Conservation (phyloP, 495 filamentous ascomycete genomes). For the Mytilinidion resinicola region DNA sequence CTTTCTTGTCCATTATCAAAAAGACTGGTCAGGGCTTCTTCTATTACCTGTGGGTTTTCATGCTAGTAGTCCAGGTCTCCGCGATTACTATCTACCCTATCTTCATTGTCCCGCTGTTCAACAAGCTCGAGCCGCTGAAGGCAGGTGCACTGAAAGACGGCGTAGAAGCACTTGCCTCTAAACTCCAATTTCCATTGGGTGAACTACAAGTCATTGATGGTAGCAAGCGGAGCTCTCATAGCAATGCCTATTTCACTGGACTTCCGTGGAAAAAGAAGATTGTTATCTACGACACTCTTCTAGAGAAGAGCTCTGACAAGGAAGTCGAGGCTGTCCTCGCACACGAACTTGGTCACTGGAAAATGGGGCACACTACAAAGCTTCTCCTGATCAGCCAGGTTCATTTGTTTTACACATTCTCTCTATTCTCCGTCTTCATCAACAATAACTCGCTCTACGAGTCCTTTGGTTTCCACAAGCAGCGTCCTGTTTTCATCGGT, state of each 20-base stretch:
- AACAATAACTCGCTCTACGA: conserved; percentile 86
- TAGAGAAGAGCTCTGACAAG: conserved; percentile 84
- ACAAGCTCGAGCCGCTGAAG: conserved; percentile 90
- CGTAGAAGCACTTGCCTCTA: conserved; percentile 77
- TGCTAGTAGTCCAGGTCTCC: conserved; percentile 78
- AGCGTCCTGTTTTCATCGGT: conserved; percentile 89
- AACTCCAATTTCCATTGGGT: conserved; percentile 80
- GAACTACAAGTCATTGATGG: conserved; percentile 95
- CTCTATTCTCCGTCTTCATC: conserved; percentile 93
- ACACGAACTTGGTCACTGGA: conserved; percentile 97
- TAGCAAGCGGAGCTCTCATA: conserved; percentile 93
- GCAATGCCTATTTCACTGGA: conserved; percentile 97
- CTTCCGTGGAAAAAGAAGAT: conserved; percentile 99
- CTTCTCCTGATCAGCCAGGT: conserved; percentile 72
- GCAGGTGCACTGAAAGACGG: conserved; percentile 79
- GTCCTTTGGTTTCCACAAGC: conserved; percentile 80
- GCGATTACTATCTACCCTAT: conserved; percentile 96
- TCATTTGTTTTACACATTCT: conserved; percentile 94
- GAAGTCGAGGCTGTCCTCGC: conserved; percentile 93
- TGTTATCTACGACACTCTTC: conserved; percentile 95
- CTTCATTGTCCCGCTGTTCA: conserved; percentile 90
- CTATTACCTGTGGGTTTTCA: conserved; percentile 95
- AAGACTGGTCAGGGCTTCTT: conserved; percentile 89
- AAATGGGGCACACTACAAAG: conserved; percentile 84
- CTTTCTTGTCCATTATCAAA: conserved; percentile 84